Evolutionary conservation across 768 basidiomycete species (phyloP).

Genomic region (Podaxis sp.): DNA sequence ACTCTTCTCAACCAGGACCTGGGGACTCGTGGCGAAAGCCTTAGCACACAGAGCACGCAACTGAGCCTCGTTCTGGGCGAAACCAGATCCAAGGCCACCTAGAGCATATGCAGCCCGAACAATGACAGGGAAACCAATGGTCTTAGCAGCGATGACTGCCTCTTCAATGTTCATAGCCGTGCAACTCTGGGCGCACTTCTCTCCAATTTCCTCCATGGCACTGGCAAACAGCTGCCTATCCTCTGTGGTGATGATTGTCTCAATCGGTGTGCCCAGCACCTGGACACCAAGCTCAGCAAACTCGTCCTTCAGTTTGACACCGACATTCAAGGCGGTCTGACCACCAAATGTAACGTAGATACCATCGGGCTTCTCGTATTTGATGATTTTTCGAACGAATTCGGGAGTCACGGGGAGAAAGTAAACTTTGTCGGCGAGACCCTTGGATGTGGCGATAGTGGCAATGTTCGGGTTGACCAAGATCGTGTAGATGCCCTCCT

Average conservation of each 20-base stretch:
- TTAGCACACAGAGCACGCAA: conserved; percentile 84
- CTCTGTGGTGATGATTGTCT: conserved; percentile 96
- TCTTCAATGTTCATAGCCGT: conserved; percentile 87
- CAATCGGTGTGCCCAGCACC: conserved; percentile 94
- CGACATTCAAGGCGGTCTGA: conserved; percentile 95
- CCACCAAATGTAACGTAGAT: conserved; percentile 99
- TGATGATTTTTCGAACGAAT: conserved; percentile 96
- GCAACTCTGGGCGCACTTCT: conserved; percentile 87
- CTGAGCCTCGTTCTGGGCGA: conserved; percentile 92
- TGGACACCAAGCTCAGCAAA: conserved; percentile 85
- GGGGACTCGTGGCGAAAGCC: conserved; percentile 96
- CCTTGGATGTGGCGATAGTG: conserved; percentile 95
- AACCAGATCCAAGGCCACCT: conserved; percentile 93
- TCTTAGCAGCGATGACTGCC: conserved; percentile 72
- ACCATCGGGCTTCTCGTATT: conserved; percentile 97
- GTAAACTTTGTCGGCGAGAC: conserved; percentile 98
- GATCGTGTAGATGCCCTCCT: conserved; percentile 98
- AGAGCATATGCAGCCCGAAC: conserved; percentile 96
- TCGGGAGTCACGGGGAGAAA: conserved; percentile 98
- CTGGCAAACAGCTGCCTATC: conserved; percentile 91
- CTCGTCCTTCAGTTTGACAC: conserved; percentile 97
- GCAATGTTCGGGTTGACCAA: conserved; percentile 99
- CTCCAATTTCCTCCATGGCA: conserved; percentile 94
- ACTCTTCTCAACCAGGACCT: conserved; percentile 97
- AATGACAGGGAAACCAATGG: conserved; percentile 93